Evolutionary conservation across 306 rosid species (phyloP), one percentile per base, ranked within the genome.

Genomic region (Mucuna pruriens): DNA sequence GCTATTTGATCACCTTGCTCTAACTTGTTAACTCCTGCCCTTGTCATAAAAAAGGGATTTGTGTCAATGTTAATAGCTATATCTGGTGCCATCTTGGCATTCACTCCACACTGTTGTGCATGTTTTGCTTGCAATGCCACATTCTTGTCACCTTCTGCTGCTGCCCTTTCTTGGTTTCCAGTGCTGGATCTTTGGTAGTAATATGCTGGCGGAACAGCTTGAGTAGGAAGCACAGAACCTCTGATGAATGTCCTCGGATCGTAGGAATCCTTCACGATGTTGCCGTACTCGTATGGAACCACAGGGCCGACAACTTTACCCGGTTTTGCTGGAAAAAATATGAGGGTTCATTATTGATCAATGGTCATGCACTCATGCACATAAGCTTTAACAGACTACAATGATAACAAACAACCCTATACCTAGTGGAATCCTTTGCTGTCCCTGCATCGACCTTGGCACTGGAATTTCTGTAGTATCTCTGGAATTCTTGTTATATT

Each of bases 251-350:
- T 55, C 83, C 97, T 89, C n/a, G 94, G 94, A 75, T 92, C 97
- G 58, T 90, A 92, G 5, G 94, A 83, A 82, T 92, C 97, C 85
- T 90, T 94, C 8, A 83, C 79, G 0, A 84, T 66, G 44, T 79
- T 91, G 2, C 87, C 90, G 20, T 90, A 89, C 61, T 92, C 97
- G 7, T 88, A 90, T 0, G 97, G 93, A 46, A 79, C 89, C 40
- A 89, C 98, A 0, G 98, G 97, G n/a, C 94, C 97, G 0, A 90
- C 92, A 63, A 92, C 90, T 87, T 95, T 90, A 61, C 94, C 97
- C 3, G 97, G 97, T 90, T 95, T 91, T 63, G 97, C 97, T 92
- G 92, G 72, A 75, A 23, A 83, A 62, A 67, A 72, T 52, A 44
- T 52, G 23, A 39, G 51, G 0, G 6, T 81, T 42, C 75, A 78